phyloP scores from a whole-genome alignment of 352 stramenopile genomes.

The Phytophthora niederhauseri region DNA sequence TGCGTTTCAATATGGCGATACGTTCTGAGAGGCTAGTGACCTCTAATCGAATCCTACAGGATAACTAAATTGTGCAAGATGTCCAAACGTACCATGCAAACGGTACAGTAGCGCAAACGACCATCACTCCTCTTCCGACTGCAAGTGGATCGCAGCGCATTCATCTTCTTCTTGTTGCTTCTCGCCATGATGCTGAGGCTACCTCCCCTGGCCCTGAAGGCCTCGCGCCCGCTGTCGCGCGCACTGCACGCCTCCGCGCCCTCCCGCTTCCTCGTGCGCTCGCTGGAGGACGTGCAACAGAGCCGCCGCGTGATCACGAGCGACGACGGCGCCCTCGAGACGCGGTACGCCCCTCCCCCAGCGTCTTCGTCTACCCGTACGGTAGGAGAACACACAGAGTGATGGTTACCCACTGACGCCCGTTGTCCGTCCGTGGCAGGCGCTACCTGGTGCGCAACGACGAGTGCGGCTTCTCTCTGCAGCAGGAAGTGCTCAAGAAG shows the following conservation, averaged over 20 bases:
- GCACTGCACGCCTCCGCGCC: conserved; percentile 49
- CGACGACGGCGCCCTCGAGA: conserved; percentile 57
- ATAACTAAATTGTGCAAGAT: neutral
- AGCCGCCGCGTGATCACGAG: conserved; percentile 47
- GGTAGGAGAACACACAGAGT: neutral
- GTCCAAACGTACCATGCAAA: neutral
- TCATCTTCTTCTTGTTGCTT: neutral
- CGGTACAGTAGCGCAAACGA: neutral
- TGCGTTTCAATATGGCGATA: neutral
- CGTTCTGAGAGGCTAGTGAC: neutral
- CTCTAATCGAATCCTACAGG: too few relatives aligned
- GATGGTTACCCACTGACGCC: neutral
- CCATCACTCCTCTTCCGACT: too few relatives aligned
- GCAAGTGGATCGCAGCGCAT: neutral
- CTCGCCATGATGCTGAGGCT: conserved; percentile 13
- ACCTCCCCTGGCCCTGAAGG: conserved; percentile 1
- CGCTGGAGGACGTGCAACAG: conserved; percentile 51
- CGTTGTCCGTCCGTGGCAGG: conserved; percentile 25
- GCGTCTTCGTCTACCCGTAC: too few relatives aligned
- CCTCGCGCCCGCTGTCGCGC: conserved; percentile 19
- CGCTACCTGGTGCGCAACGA: conserved; percentile 76
- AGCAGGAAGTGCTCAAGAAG: conserved; percentile 76
- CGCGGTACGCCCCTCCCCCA: conserved; percentile 38
- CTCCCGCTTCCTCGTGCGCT: conserved; percentile 57
- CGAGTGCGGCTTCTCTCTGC: conserved; percentile 77